Percentiles rank a stretch among this genome's conserved stretches.
These are phyloP conservation scores for Byssoonygena ceratinophila DNA, from an alignment of 2,329 filamentous ascomycete species.

Conservation along the genomic window DNA sequence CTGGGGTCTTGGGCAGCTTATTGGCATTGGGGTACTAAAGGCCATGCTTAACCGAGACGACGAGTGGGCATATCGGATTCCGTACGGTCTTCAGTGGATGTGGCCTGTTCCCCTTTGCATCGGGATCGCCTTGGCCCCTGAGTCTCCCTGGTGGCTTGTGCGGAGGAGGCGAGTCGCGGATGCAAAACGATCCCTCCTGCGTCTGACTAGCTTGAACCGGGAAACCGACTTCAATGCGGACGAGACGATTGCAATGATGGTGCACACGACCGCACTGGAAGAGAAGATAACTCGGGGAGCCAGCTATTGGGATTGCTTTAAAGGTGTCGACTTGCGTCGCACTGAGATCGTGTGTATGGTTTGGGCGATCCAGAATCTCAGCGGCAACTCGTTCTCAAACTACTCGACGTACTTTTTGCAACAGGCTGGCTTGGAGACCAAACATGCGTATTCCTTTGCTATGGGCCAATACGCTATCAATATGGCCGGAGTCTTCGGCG, in stretches of 20 bases:
- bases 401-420: constrained; percentile 53
- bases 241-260: constrained; percentile 85
- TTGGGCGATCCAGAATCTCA: constrained; percentile 55
- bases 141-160: constrained; percentile 45
- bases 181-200: constrained; percentile 35
- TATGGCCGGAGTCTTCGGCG: constrained; percentile 69
- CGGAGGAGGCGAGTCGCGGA: constrained; percentile 38
- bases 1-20: constrained; percentile 42
- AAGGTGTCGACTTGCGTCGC: constrained; percentile 62
- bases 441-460: constrained; percentile 46
- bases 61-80: constrained; percentile 44
- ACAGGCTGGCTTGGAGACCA: constrained; percentile 44
- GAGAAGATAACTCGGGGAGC: constrained; percentile 62
- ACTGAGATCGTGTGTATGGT: constrained; percentile 62
- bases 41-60: constrained; percentile 38
- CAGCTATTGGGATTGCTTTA: constrained; percentile 74
- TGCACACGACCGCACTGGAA: constrained; percentile 74
- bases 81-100: constrained; percentile 45
- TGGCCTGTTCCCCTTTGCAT: constrained; percentile 43
- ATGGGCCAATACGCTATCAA: constrained; percentile 55
- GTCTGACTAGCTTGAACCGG: constrained; percentile 37
- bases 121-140: constrained; percentile 40
- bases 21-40: constrained; percentile 43
- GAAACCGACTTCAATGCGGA: constrained; percentile 68
- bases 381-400: constrained; percentile 53